phyloP scores from a whole-genome alignment of 179 eudicot species.

The Camellia oleifera region DNA sequence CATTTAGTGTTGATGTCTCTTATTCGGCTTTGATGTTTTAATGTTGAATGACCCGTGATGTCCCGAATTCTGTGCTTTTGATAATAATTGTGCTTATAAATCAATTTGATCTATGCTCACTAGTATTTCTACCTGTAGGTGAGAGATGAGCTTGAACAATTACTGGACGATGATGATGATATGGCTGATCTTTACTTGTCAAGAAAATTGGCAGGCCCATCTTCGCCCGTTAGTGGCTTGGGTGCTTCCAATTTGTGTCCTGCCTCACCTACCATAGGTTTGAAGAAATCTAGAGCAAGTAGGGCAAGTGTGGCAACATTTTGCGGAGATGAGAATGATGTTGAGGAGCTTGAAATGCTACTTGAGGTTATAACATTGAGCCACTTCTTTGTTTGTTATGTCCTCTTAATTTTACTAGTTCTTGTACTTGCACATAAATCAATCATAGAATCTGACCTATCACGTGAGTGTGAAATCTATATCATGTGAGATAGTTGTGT shows the following conservation, averaged over 20 bases:
- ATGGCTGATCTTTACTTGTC: constrained; percentile 98
- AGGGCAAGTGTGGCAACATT: constrained; percentile 71
- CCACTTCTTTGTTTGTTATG: background rate
- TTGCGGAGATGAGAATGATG: constrained; percentile 87
- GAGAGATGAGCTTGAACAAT: constrained; percentile 95
- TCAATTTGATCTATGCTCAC: constrained; percentile 4
- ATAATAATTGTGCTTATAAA: too few relatives aligned
- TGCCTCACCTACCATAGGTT: constrained; percentile 74
- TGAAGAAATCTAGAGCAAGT: constrained; percentile 85
- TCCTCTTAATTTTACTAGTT: background rate
- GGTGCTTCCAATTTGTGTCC: constrained; percentile 66
- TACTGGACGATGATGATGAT: constrained; percentile 94
- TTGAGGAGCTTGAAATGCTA: constrained; percentile 94
- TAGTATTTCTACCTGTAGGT: constrained; percentile 43
- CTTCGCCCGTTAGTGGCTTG: constrained; percentile 77
- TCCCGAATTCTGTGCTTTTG: too few relatives aligned
- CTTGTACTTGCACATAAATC: too few relatives aligned
- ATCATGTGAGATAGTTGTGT: too few relatives aligned
- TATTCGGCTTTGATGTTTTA: background rate
- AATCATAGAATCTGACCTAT: too few relatives aligned
- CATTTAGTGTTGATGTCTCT: background rate
- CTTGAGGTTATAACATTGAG: constrained; percentile 56
- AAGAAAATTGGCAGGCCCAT: constrained; percentile 59
- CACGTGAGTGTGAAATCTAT: too few relatives aligned
- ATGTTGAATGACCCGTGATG: background rate